Evolutionary conservation across 2,329 filamentous ascomycete genomes (phyloP), one percentile per base, ranked within the genome.

Genomic region (Neofusicoccum sp.): DNA sequence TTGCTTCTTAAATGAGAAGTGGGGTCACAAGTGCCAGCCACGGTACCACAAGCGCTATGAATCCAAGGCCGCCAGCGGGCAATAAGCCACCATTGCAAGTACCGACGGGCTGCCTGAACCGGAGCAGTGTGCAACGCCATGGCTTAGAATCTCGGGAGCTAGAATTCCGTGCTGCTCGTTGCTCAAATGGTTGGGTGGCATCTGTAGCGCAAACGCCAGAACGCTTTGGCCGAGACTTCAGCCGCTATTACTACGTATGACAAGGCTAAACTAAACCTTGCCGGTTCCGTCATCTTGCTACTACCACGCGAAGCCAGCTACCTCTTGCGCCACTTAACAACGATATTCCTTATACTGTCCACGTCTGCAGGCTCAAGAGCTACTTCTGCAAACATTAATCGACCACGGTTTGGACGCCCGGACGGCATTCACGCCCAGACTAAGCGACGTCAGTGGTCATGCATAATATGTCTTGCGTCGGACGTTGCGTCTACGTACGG

Each of bases 1-100:
- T n/a, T n/a, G n/a, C n/a, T n/a, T n/a, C n/a, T n/a, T n/a, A n/a
- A n/a, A n/a, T n/a, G n/a, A n/a, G n/a, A n/a, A n/a, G n/a, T n/a
- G n/a, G 26, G 26, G 6, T 30, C 24, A 47, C 24, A 47, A 47
- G 43, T 8, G 3, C 5, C 5, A 9, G 4, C 41, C 8, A 11
- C 16, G 20, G 41, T 11, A 7, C n/a, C 43, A 14, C 31, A 26
- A 30, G 24, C 31, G 43, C 11, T 26, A n/a, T n/a, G 43, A 4
- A 5, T 28, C 11, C 11, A 20, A 33, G 16, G 6, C 20, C 14
- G 28, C 9, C 3, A 28, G 74, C 30, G 28, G 45, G 28, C 45
- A n/a, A 20, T 33, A 33, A 33, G 14, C n/a, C 14, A 14, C 5
- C 28, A 12, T 16, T 33, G 43, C 20, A 28, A 28, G n/a, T 26